Conservation (phyloP, 2,329 filamentous ascomycete species). For the Thermothelomyces thermophilus region DNA sequence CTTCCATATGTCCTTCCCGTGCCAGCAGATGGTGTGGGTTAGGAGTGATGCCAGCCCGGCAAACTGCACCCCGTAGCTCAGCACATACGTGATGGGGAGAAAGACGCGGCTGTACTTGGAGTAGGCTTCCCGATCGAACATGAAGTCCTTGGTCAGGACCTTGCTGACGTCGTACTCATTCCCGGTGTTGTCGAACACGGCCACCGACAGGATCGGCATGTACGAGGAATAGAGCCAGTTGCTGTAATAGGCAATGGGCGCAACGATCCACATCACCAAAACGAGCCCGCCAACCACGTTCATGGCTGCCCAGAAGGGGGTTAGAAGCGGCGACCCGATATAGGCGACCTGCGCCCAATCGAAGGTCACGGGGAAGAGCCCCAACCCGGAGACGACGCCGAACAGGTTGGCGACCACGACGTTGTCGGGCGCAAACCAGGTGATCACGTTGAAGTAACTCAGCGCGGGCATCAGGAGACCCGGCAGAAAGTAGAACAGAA, state of each 20-base stretch:
- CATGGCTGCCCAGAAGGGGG: slow-evolving; percentile 80
- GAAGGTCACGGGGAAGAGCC: slow-evolving; percentile 78
- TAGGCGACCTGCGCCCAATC: slow-evolving; percentile 89
- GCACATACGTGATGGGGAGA: slow-evolving; percentile 77
- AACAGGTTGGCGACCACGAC: slow-evolving; percentile 84
- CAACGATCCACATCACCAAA: slow-evolving; percentile 77
- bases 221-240: slow-evolving; percentile 77
- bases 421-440: slow-evolving; percentile 81
- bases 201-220: slow-evolving; percentile 77
- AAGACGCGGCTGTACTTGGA: slow-evolving; percentile 77
- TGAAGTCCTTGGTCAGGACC: slow-evolving; percentile 69
- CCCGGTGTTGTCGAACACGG: slow-evolving; percentile 80
- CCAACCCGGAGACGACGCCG: slow-evolving; percentile 76
- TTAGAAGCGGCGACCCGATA: slow-evolving; percentile 76
- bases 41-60: slow-evolving; percentile 72
- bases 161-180: slow-evolving; percentile 73
- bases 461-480: slow-evolving; percentile 76
- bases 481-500: slow-evolving; percentile 78
- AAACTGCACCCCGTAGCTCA: slow-evolving; percentile 83
- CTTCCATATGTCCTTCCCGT: slow-evolving; percentile 72
- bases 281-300: slow-evolving; percentile 77
- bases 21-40: slow-evolving; percentile 78
- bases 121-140: slow-evolving; percentile 73
- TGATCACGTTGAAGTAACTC: slow-evolving; percentile 83
- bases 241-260: slow-evolving; percentile 72